phyloP scores from a whole-genome alignment of 1,139 yeast species.

The Pneumocystis wakefieldiae region DNA sequence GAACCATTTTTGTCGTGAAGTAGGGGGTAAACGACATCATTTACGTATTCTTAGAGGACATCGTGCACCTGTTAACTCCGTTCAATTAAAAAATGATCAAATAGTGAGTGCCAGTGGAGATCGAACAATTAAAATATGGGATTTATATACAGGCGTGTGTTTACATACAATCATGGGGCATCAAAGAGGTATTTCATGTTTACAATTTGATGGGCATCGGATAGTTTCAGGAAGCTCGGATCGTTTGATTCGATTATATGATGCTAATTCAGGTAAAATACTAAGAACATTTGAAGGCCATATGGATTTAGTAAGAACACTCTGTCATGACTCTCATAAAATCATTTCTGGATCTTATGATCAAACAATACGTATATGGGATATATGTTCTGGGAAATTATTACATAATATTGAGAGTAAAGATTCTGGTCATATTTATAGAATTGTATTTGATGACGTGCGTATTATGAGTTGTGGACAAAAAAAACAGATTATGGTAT shows the following conservation, averaged over 20 bases:
- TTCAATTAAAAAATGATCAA: conserved; percentile 8
- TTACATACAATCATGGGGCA: conserved; percentile 39
- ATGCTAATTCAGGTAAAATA: conserved; percentile 49
- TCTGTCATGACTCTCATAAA: conserved; percentile 9
- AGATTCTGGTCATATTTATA: conserved; percentile 9
- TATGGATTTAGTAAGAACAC: conserved; percentile 11
- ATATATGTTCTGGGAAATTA: conserved; percentile 53
- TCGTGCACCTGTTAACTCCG: conserved; percentile 13
- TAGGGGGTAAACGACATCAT: background rate
- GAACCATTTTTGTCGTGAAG: background rate
- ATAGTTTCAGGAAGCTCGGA: conserved; percentile 23
- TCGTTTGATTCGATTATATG: conserved; percentile 22
- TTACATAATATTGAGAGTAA: conserved; percentile 7
- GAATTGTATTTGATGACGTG: conserved; percentile 11
- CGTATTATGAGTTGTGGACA: conserved; percentile 12
- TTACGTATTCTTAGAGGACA: conserved; percentile 10
- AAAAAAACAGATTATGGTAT: conserved; percentile 10
- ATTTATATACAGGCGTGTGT: conserved; percentile 79
- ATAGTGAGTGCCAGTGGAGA: conserved; percentile 41
- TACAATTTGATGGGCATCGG: conserved; percentile 15
- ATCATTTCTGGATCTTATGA: conserved; percentile 13
- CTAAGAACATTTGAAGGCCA: conserved; percentile 60
- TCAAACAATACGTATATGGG: conserved; percentile 37
- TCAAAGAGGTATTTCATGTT: conserved; percentile 13
- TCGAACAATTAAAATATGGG: conserved; percentile 94